Evolutionary conservation across 805 yeast genomes (phyloP), one percentile per base, ranked within the genome.

Genomic region (Candida fluviatilis): DNA sequence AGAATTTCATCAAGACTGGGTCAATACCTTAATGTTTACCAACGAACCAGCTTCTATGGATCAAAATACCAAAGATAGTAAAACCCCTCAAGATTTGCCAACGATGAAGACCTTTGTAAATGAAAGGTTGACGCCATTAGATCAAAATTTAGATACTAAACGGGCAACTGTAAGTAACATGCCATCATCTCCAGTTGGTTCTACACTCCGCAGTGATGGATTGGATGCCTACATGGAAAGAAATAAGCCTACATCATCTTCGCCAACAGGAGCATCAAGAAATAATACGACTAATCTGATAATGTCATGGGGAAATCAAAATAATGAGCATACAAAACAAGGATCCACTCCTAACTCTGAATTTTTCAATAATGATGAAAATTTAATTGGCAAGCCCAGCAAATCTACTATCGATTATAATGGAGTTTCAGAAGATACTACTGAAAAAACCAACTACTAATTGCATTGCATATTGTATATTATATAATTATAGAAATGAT

Each of bases 141-240:
- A 50, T 24, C 40, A 44, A 30, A 45, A 42, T 7, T 45, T 46
- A 30, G 43, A 45, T 34, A 43, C 39, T 27, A 49, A 51, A 39
- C 49, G 52, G 24, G 52, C 57, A 2, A 40, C 47, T 2, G 61
- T 54, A 10, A 49, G 49, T 13, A 63, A 62, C 42, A 64, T 64
- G 69, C 69, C 71, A 1, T 64, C 71, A 4, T 66, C 71, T 12
- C 72, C 71, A 17, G 54, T 63, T 16, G 49, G 62, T 18, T 48
- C 56, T 13, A 28, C 49, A 18, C 39, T 35, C 21, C 49, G 33
- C 35, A 36, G 39, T 27, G 35, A 33, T n/a, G 24, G 18, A 7
- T 33, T 24, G 14, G 35, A 33, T 21, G 6, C 28, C 12, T 33
- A 33, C 27, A 17, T 31, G 15, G 34, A 31, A 18, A 33, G 17